A percentile compares a stretch with the other conserved stretches of the same genome.
These are phyloP conservation scores for Skeletonema tropicum DNA, from an alignment of 108 stramenopile genomes.

Conservation along the genomic window DNA sequence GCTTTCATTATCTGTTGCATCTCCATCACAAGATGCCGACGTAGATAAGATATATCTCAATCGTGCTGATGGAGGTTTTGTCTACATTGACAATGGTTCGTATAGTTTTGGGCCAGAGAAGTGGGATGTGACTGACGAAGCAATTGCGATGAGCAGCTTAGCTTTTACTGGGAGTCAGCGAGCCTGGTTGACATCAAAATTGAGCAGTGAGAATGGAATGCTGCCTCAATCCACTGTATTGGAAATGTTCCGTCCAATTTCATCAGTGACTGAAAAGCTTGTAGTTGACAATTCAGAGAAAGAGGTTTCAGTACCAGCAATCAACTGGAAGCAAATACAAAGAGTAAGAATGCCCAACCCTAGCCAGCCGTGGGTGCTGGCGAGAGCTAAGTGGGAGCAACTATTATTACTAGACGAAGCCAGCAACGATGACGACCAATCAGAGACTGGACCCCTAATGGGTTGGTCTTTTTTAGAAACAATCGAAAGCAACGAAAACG, in stretches of 20 bases:
- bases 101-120: slow-evolving; percentile 56
- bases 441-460: background rate
- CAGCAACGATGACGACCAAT: background rate
- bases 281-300: background rate
- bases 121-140: slow-evolving; percentile 20
- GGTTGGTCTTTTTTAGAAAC: slow-evolving; percentile 20
- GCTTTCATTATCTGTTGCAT: slow-evolving; percentile 20
- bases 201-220: slow-evolving; percentile 5
- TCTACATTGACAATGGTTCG: slow-evolving; percentile 59
- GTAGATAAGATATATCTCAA: slow-evolving; percentile 56
- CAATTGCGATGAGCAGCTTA: slow-evolving; percentile 31
- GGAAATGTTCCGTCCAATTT: slow-evolving; percentile 20
- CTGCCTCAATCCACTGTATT: slow-evolving; percentile 3
- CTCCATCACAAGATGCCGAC: background rate
- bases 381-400: slow-evolving; percentile 63
- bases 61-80: slow-evolving; percentile 76
- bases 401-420: background rate
- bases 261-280: background rate
- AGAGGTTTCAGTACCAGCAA: background rate
- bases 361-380: slow-evolving; percentile 56
- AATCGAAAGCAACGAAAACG: background rate
- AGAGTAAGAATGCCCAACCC: slow-evolving; percentile 48
- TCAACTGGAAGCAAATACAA: slow-evolving; percentile 15
- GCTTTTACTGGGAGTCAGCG: slow-evolving; percentile 37
- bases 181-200: slow-evolving; percentile 12